A percentile compares a stretch with the other conserved stretches of the same genome.
Conservation (phyloP, 2,329 filamentous ascomycete genomes). For the Raffaelea deltoideospora region DNA sequence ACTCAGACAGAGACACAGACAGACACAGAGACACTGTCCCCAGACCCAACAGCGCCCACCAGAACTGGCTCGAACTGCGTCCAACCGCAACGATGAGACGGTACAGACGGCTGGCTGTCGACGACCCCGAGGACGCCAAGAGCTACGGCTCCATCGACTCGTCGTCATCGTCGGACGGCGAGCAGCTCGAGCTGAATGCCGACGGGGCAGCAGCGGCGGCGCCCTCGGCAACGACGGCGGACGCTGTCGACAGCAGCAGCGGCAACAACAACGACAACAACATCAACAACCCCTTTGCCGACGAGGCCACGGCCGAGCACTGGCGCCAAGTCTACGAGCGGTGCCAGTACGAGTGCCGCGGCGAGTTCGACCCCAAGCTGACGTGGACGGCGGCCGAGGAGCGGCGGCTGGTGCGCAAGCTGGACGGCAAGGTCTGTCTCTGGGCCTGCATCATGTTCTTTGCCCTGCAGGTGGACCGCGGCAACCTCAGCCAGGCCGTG, state of each 20-base stretch:
- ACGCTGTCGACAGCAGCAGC: too few relatives aligned
- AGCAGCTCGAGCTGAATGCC: neutral
- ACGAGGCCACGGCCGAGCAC: conserved; percentile 1
- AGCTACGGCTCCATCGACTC: conserved; percentile 1
- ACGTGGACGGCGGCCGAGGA: conserved; percentile 3
- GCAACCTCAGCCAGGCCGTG: conserved; percentile 41
- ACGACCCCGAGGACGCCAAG: conserved; percentile 1
- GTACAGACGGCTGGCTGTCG: neutral
- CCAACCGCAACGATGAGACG: neutral
- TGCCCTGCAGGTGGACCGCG: conserved; percentile 43
- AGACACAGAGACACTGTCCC: too few relatives aligned
- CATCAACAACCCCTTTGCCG: neutral
- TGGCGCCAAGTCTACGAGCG: conserved; percentile 1
- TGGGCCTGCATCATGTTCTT: conserved; percentile 41
- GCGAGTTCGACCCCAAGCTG: conserved; percentile 1
- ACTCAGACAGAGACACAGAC: too few relatives aligned
- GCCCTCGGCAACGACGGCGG: too few relatives aligned
- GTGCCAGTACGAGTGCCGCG: conserved; percentile 1
- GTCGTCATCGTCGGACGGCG: neutral
- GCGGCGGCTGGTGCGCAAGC: conserved; percentile 4
- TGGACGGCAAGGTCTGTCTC: conserved; percentile 4
- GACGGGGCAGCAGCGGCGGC: too few relatives aligned
- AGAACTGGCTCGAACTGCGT: neutral
- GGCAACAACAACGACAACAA: neutral
- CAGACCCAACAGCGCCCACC: too few relatives aligned